phyloP scores from a whole-genome alignment of 2,329 filamentous ascomycete species.

The Ascochyta viciae-villosae region DNA sequence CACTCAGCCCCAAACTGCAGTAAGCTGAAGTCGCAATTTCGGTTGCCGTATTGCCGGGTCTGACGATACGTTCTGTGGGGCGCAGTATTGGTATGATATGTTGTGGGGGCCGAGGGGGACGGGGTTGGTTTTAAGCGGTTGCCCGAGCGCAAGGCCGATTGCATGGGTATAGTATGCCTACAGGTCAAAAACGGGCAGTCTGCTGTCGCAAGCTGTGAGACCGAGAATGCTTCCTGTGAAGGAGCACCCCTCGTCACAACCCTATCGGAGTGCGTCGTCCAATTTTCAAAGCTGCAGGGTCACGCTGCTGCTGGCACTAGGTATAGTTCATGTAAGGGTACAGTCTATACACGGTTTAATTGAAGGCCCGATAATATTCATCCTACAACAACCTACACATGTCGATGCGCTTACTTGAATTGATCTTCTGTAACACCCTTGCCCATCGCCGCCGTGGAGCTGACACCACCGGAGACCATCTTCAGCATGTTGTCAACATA shows the following conservation, averaged over 20 bases:
- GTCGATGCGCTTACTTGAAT: constrained; percentile 65
- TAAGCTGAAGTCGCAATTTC: constrained; percentile 12
- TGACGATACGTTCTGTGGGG: constrained; percentile 10
- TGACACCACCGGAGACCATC: constrained; percentile 95
- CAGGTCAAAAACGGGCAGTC: too few species aligned
- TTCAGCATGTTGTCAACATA: constrained; percentile 95
- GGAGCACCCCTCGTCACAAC: too few species aligned
- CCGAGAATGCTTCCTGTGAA: too few species aligned
- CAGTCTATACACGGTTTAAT: too few species aligned
- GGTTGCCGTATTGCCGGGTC: constrained; percentile 7
- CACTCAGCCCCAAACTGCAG: constrained; percentile 9
- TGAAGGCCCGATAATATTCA: background rate
- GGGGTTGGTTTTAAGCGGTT: background rate
- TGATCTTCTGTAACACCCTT: constrained; percentile 98
- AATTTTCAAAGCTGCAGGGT: too few species aligned
- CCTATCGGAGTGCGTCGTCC: too few species aligned
- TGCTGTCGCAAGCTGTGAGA: too few species aligned
- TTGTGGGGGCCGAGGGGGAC: background rate
- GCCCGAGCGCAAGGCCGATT: background rate
- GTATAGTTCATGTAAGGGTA: too few species aligned
- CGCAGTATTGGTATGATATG: constrained; percentile 3
- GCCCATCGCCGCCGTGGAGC: constrained; percentile 93
- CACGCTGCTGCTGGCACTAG: too few species aligned
- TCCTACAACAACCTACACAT: background rate
- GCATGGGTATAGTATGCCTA: too few species aligned